phyloP scores from a whole-genome alignment of 176 grass and related monocot genomes.

The Cenchrus purpureus region DNA sequence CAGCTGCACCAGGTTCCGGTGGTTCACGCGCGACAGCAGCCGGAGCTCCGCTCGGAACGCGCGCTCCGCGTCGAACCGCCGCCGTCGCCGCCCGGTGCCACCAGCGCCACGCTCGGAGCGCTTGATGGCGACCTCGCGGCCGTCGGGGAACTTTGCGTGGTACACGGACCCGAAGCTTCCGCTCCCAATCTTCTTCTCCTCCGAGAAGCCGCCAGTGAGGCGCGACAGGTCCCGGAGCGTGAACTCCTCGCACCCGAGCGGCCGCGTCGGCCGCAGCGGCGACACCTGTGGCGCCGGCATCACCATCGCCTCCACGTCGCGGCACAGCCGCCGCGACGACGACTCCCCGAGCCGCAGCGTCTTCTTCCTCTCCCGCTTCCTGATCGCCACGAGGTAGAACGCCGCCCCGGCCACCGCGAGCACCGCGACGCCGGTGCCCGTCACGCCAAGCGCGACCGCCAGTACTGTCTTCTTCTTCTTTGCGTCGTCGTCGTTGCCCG shows the following conservation, averaged over 20 bases:
- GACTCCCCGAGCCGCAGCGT: constrained; percentile 32
- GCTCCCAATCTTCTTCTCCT: constrained; percentile 63
- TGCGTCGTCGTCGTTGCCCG: too few relatives aligned
- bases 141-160: constrained; percentile 67
- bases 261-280: constrained; percentile 13
- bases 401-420: constrained; percentile 21
- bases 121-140: constrained; percentile 77
- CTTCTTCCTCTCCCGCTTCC: constrained; percentile 1
- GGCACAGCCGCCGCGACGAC: constrained; percentile 17
- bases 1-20: constrained; percentile 82
- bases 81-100: neutral
- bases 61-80: constrained; percentile 53
- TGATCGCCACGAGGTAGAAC: constrained; percentile 30
- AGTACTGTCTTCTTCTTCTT: neutral
- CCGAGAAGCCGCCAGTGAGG: constrained; percentile 62
- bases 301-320: constrained; percentile 23
- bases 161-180: constrained; percentile 93
- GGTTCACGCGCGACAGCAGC: constrained; percentile 80
- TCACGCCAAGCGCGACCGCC: constrained; percentile 13
- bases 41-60: constrained; percentile 80
- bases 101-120: constrained; percentile 49
- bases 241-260: constrained; percentile 72
- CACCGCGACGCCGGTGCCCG: neutral
- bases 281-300: constrained; percentile 26
- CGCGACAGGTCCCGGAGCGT: constrained; percentile 49